Evolutionary conservation across 176 grass and related monocot species (phyloP), one percentile per base, ranked within the genome.

Genomic region (Juncus effusus): DNA sequence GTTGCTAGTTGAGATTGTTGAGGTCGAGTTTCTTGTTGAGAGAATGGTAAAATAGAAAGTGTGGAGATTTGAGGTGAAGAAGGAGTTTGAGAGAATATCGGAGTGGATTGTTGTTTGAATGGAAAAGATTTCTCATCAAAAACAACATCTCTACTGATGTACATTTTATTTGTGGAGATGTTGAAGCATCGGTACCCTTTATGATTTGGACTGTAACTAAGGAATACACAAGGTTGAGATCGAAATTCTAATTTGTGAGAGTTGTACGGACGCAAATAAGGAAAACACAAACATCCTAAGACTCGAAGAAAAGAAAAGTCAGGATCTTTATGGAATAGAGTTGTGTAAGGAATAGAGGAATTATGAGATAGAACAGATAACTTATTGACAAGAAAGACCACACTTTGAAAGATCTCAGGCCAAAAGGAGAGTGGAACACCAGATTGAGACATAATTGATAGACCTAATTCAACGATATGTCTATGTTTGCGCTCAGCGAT

Each of bases 41-140:
- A n/a, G n/a, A n/a, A n/a, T n/a, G n/a, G n/a, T n/a, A n/a, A n/a
- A n/a, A n/a, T n/a, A n/a, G n/a, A n/a, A n/a, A n/a, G n/a, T n/a
- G n/a, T n/a, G n/a, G n/a, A n/a, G n/a, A n/a, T n/a, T n/a, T n/a
- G n/a, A n/a, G n/a, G n/a, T n/a, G n/a, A n/a, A n/a, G n/a, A n/a
- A n/a, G n/a, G n/a, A n/a, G n/a, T n/a, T n/a, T n/a, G n/a, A n/a
- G n/a, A n/a, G n/a, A n/a, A n/a, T n/a, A n/a, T n/a, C n/a, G n/a
- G n/a, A n/a, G n/a, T n/a, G n/a, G n/a, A 39, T 65, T 35, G 13
- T 36, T 65, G 4, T 38, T 65, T 28, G 4, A 65, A 36, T 16
- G 61, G 40, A 65, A 65, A 65, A 12, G 3, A 3, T 65, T 69
- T 8, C 35, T 61, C 70, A 61, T 74, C 54, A 60, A 62, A 74